Evolutionary conservation across 2,329 filamentous ascomycete genomes (phyloP), one percentile per base, ranked within the genome.

Genomic region (Xylariaceae sp.): DNA sequence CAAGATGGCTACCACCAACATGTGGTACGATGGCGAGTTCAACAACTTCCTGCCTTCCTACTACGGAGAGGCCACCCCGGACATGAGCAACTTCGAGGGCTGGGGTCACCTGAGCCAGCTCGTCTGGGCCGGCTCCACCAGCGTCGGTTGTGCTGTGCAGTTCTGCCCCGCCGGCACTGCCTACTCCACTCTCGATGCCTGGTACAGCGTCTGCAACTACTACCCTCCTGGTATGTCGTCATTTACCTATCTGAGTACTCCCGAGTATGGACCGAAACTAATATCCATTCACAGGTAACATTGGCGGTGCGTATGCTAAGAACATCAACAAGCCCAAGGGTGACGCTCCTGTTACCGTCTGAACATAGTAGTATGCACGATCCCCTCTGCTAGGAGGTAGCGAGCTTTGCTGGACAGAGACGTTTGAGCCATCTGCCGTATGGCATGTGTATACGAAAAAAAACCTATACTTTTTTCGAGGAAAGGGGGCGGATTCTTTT

Each of bases 131-230:
- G 74, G 65, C 23, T 84, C 86, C 58, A 82, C 75, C 15, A 66
- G 78, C 45, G 77, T 92, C 56, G 89, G 87, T 65, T 92, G 89
- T 72, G 79, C 78, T 55, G 82, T 78, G 42, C 71, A 78, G 55
- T 74, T 78, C 71, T 89, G 87, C 75, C 67, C 73, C 10, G 69
- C 75, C 42, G 80, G 81, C 59, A 81, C 77, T 39, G 74, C 83
- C 64, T 73, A 73, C 63, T 64, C 71, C 18, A 65, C 60, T 65
- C 73, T 85, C 78, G 80, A 79, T 44, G 76, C 85, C n/a, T 86
- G 83, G 76, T 91, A 85, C 79, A 92, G 89, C 35, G 90, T 95
- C 69, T 96, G 91, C 87, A 93, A 96, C 82, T 96, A 96, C 79
- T 78, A 77, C 66, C 81, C 85, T 62, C 77, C 85, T 64, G 91